A percentile compares a stretch with the other conserved stretches of the same genome.
These are phyloP conservation scores for Zygoascus hellenicus DNA, from an alignment of 1,139 yeast genomes.

Conservation along the genomic window DNA sequence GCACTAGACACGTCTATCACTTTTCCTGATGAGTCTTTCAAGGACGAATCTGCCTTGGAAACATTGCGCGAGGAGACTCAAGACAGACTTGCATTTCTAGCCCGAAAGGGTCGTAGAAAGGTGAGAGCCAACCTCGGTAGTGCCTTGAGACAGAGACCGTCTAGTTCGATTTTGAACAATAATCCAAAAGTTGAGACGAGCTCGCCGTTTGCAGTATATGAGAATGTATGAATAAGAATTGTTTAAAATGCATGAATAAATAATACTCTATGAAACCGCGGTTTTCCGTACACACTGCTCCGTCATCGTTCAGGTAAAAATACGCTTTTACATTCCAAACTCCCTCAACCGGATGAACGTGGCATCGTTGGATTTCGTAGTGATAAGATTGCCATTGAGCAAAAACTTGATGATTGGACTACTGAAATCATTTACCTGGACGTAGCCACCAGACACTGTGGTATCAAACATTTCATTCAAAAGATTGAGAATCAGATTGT, in stretches of 20 bases:
- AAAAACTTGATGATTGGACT: conserved; percentile 19
- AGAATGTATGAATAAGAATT: no score
- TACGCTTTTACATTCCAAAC: conserved; percentile 15
- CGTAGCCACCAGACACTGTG: conserved; percentile 16
- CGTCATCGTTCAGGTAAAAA: no score
- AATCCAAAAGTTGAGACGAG: not conserved
- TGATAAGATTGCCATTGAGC: conserved; percentile 20
- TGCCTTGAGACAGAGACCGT: not conserved
- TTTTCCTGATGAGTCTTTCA: conserved; percentile 5
- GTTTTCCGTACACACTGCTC: not conserved
- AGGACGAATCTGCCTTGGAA: conserved; percentile 1
- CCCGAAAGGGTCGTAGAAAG: conserved; percentile 3
- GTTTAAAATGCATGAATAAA: not conserved
- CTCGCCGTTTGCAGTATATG: no score
- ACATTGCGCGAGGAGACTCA: conserved; percentile 3
- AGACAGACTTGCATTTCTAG: conserved; percentile 5
- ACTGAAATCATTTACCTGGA: conserved; percentile 14
- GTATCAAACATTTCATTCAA: conserved; percentile 22
- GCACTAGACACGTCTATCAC: not conserved
- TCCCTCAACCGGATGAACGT: conserved; percentile 18
- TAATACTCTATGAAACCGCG: not conserved
- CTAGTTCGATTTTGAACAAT: conserved; percentile 2
- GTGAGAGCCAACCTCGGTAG: not conserved
- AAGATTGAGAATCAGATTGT: conserved; percentile 15
- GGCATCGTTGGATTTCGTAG: conserved; percentile 15